Base-by-base conservation (phyloP, 306 rosid species). In the Ormosia emarginata region DNA sequence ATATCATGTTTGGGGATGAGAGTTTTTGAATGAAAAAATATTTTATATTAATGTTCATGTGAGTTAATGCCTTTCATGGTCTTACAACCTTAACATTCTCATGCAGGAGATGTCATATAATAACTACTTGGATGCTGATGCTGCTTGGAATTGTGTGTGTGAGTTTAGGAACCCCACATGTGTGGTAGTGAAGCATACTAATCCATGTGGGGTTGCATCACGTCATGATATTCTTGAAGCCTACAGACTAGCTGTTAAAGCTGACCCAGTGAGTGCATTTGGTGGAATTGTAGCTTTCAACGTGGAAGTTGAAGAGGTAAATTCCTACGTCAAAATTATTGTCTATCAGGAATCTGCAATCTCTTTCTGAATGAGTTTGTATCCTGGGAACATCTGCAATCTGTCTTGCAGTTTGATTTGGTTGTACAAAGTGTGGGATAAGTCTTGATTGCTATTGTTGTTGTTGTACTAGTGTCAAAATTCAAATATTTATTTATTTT, bases 241-340 rank as follows among this genome's bases (percentile, higher is more conserved):
- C 69, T 95, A 95, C 79, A 88, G 93, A 80, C 90, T 90, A 49
- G 98, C 98, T 81, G 98, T 95, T 44, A 93, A 89, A 84, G 96
- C 89, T 10, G 99, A 93, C 85, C 98, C 99, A 6, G 97, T 95
- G 81, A 95, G 99, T 81, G 99, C 98, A 74, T 95, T 95, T 55
- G 99, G 99, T 62, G 99, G 99, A 63, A 95, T 93, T 78, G 98
- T 95, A 5, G 98, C 98, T 67, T 93, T 95, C 89, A 95, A 95
- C 47, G 65, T 86, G 55, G 94, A 92, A 86, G 86, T 95, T 75
- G 99, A 95, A 46, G 99, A 90, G 98, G 99, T 95, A 53, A 79
- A 86, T 71, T 36, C 39, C 74, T 33, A 9, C 43, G 8, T 69
- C 39, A 58, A 66, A 46, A 29, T 67, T 66, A 29, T 17, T 14